phyloP scores from a whole-genome alignment of 371 early-diverging fungal genomes.

The Mortierella sp. region DNA sequence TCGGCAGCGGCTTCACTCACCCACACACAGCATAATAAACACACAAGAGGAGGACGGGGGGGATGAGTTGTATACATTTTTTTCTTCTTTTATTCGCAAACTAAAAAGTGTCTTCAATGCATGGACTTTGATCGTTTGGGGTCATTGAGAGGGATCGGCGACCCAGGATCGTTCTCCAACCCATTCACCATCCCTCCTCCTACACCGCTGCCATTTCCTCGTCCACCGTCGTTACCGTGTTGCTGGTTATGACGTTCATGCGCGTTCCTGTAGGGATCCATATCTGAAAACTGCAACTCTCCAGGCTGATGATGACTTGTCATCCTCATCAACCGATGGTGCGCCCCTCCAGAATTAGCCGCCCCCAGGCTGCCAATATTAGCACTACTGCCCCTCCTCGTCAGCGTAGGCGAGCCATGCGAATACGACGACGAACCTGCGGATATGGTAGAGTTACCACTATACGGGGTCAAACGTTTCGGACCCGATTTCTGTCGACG shows the following conservation, averaged over 20 bases:
- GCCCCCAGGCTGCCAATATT: slow-evolving; percentile 17
- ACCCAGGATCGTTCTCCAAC: slow-evolving; percentile 14
- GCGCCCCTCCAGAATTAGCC: neutral
- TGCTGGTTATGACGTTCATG: slow-evolving; percentile 16
- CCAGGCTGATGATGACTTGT: slow-evolving; percentile 33
- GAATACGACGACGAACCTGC: neutral
- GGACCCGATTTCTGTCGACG: slow-evolving; percentile 53
- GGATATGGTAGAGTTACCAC: neutral
- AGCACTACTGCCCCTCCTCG: slow-evolving; percentile 34
- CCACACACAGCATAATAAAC: neutral
- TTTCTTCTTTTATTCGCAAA: neutral
- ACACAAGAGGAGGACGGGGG: neutral
- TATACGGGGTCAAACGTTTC: slow-evolving; percentile 25
- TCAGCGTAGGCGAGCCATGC: slow-evolving; percentile 15
- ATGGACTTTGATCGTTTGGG: slow-evolving; percentile 52
- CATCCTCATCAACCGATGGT: slow-evolving; percentile 21
- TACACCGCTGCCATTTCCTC: neutral
- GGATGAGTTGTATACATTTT: neutral
- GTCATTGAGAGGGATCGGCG: slow-evolving; percentile 26
- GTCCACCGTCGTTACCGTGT: neutral
- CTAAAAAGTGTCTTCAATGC: slow-evolving; percentile 15
- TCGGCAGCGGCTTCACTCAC: too few relatives aligned
- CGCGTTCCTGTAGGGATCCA: slow-evolving; percentile 2
- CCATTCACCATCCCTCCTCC: neutral
- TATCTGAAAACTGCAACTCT: slow-evolving; percentile 19